Evolutionary conservation across 169 alveolate species (phyloP), one percentile per base, ranked within the genome.

Genomic region (Cryptosporidium viatorum): DNA sequence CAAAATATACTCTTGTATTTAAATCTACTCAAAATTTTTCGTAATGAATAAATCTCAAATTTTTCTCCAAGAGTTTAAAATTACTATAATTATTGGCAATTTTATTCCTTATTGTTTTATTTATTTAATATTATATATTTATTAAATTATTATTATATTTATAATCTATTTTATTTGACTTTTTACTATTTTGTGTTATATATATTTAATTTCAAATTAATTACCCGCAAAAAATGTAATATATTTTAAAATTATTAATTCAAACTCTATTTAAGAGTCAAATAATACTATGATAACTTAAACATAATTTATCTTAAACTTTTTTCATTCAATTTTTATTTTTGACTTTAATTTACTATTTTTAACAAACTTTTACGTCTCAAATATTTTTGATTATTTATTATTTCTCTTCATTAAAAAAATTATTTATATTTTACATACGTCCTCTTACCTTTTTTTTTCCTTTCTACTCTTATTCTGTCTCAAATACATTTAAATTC

Each of bases 21-120:
- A 18, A 59, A 65, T 65, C 48, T 37, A 65, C 48, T 37, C 71
- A 37, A 37, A 14, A 65, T 37, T 65, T 55, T 65, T 65, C 3
- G 71, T 65, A 65, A 37, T 65, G 71, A 65, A 65, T 65, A 65
- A 65, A 65, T 65, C 52, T 23, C 67, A 6, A 55, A 23, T 55
- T 26, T 59, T 65, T 65, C 50, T 65, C 50, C 71, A 37, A 65
- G 71, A 65, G 48, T 65, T 37, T 35, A 31, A 37, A 65, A 65
- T 65, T 65, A 52, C 35, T 48, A 12, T 14, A 48, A 48, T 65
- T 65, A 37, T 65, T 37, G 71, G 23, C 50, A 37, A 65, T 31
- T 65, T 41, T 65, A 7, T 35, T 65, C 23, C 23, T 37, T 6
- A 23, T 55, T 55, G 8, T 10, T 10, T 26, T n/a, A 7, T 26